Evolutionary conservation across 2,329 filamentous ascomycete genomes (phyloP), one percentile per base, ranked within the genome.

Genomic region (Xylariaceae sp.): DNA sequence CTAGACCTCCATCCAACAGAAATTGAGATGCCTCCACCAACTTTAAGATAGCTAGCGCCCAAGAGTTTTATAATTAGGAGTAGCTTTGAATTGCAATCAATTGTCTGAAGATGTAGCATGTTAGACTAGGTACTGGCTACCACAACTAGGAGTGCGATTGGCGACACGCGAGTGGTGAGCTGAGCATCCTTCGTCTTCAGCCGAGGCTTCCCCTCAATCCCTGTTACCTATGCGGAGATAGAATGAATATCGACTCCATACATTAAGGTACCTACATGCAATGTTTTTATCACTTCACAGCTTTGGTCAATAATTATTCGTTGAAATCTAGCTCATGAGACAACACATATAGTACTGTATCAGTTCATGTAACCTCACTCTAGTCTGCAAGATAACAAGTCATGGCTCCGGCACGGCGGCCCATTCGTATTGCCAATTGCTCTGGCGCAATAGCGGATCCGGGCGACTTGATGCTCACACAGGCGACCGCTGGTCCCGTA

Each of bases 401-500:
- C 19, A 63, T 65, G 60, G 21, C 49, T 33, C 33, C 51, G 1
- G 26, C 51, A 11, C 62, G 61, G 21, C 58, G 61, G 14, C 53
- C 64, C 6, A 45, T 67, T 39, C 64, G 64, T 39, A 63, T 67
- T 6, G 65, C 53, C 49, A 66, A 65, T 51, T 65, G 63, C 54
- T 65, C 62, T n/a, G 65, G 65, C 19, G 65, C 64, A 6, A 44
- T 50, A 1, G 43, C 58, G 2, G 65, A 67, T n/a, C 62, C 60
- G 8, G 63, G 56, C n/a, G 58, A 65, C n/a, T 24, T 61, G 34
- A 67, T 67, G 63, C 52, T 62, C 17, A 28, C 49, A 31, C 64
- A 65, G 36, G 65, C 64, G 8, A 62, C 73, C 6, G 71, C 72
- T 12, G 80, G 82, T 24, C 75, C 65, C 36, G 63, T 75, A 6